Evolutionary conservation across 192 early-diverging fungal species (phyloP), one percentile per base, ranked within the genome.

Genomic region (Ambispora gerdemannii): DNA sequence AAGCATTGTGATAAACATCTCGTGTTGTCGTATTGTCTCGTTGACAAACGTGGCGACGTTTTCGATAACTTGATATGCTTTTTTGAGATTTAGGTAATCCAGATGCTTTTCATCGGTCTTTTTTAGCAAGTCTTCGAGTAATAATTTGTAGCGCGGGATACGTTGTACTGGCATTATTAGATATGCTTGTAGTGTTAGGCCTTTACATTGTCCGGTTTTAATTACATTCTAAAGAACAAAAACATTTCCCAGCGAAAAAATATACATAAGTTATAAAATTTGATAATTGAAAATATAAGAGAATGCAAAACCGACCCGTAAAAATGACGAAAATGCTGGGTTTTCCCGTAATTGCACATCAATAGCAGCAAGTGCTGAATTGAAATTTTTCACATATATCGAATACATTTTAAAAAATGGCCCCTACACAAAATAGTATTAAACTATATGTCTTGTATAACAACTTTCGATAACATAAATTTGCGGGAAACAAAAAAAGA

Each of bases 141-240:
- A 80, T 73, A 97, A 76, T 63, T 86, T 84, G 77, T 95, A 97
- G 59, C 93, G 90, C 27, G 93, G 93, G 63, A 97, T 82, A 2
- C 95, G 84, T 75, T 97, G 95, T 19, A 97, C 86, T 0, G 95
- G 95, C 10, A 95, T 79, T 59, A 95, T 84, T 36, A 95, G 78
- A 73, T 91, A 94, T 2, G 91, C 84, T 63, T 92, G 89, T 17
- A 97, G 79, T 33, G 84, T 83, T 27, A 81, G 51, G 76, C 78
- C 78, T 67, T 80, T 75, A 67, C 73, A 70, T 67, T 80, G 69
- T 78, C 86, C 52, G 73, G 74, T 71, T 79, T 80, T 68, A 15
- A 59, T 19, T 6, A 72, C 62, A 70, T 68, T 15, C 86, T 89
- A 84, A 20, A 77, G 71, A 31, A 75, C 24, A 0, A 4, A 24